These are phyloP conservation scores for Bertia moriformis DNA, from an alignment of 2,329 filamentous ascomycete genomes.

Conservation along the genomic window DNA sequence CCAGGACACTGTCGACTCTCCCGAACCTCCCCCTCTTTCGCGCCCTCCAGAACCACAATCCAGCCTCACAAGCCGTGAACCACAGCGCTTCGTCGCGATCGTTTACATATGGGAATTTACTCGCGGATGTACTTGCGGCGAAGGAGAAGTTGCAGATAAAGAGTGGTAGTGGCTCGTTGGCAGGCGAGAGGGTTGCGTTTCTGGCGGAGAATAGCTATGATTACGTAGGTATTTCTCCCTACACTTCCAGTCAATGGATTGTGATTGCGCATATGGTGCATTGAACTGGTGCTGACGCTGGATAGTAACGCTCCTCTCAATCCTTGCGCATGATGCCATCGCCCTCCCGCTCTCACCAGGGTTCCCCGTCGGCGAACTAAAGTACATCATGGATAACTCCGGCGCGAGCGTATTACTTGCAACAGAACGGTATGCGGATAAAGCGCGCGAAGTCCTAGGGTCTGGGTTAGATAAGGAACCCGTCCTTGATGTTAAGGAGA, in stretches of 20 bases:
- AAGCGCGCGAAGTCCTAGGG: conserved; percentile 60
- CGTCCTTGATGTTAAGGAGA: conserved; percentile 50
- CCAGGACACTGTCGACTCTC: conserved; percentile 20
- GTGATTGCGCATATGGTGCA: background rate
- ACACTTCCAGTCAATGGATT: background rate
- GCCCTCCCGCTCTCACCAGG: conserved; percentile 79
- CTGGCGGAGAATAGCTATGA: conserved; percentile 94
- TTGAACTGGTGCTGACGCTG: conserved; percentile 1
- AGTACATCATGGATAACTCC: conserved; percentile 86
- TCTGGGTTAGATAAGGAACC: conserved; percentile 48
- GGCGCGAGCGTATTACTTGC: conserved; percentile 65
- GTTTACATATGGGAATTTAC: conserved; percentile 76
- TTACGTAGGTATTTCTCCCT: conserved; percentile 66
- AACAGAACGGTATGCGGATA: conserved; percentile 62
- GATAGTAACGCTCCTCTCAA: conserved; percentile 74
- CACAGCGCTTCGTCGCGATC: conserved; percentile 64
- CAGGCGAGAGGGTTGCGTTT: conserved; percentile 77
- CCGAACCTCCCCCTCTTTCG: conserved; percentile 72
- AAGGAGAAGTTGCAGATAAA: conserved; percentile 51
- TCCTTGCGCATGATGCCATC: conserved; percentile 74
- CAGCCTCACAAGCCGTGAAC: conserved; percentile 57
- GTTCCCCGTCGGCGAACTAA: conserved; percentile 71
- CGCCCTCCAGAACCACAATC: conserved; percentile 68
- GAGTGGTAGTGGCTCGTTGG: conserved; percentile 31
- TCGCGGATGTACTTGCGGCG: conserved; percentile 65